Evolutionary conservation across 2,329 filamentous ascomycete genomes (phyloP).

Genomic region (Annulohypoxylon truncatum): DNA sequence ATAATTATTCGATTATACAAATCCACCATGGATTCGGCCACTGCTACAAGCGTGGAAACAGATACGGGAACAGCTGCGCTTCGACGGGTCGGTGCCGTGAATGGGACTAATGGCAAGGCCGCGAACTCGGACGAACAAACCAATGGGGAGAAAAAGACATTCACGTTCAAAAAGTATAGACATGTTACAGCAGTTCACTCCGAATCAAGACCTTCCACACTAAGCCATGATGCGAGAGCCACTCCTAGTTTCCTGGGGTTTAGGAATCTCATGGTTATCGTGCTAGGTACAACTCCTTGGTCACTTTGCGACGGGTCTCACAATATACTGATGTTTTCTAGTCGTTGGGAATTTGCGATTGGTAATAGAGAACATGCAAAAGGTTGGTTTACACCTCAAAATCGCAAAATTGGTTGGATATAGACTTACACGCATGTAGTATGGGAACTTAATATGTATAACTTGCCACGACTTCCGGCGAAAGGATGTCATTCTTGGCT

Average conservation of each 20-base stretch:
- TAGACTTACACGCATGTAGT: constrained; percentile 62
- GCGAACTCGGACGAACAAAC: constrained; percentile 16
- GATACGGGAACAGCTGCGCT: constrained; percentile 36
- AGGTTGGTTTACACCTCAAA: constrained; percentile 63
- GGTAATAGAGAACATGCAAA: constrained; percentile 97
- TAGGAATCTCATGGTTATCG: constrained; percentile 94
- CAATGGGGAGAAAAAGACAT: constrained; percentile 49
- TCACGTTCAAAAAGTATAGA: constrained; percentile 77
- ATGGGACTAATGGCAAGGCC: constrained; percentile 1
- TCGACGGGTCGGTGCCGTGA: constrained; percentile 39
- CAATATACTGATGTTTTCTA: constrained; percentile 51
- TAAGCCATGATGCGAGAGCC: constrained; percentile 82
- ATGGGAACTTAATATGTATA: constrained; percentile 93
- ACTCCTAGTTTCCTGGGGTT: constrained; percentile 92
- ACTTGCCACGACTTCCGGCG: constrained; percentile 87
- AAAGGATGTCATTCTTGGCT: constrained; percentile 80
- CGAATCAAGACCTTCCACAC: constrained; percentile 75
- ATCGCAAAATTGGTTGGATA: constrained; percentile 30
- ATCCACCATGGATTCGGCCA: constrained; percentile 56
- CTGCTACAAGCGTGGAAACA: constrained; percentile 52
- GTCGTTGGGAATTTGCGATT: constrained; percentile 93
- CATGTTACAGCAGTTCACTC: constrained; percentile 92
- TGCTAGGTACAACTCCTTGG: constrained; percentile 72
- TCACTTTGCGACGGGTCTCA: background rate
- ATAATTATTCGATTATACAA: constrained; percentile 15